phyloP scores from a whole-genome alignment of 2,329 filamentous ascomycete genomes.

The Grosmannia penicillata region DNA sequence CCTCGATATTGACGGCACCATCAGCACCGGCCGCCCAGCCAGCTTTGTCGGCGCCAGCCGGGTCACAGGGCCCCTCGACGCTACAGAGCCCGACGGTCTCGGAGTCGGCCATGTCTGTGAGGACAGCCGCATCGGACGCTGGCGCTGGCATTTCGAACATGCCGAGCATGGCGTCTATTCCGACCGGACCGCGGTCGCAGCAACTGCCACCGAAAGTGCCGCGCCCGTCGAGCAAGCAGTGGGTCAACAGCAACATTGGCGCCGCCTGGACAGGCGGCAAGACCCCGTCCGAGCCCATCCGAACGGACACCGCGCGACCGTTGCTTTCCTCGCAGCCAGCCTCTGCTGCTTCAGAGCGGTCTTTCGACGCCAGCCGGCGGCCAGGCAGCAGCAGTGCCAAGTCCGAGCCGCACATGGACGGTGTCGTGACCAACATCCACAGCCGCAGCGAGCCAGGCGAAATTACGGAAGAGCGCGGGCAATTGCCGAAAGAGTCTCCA shows the following conservation, averaged over 20 bases:
- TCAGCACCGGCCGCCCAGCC: no score
- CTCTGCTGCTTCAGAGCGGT: slow-evolving; percentile 22
- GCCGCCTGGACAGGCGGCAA: slow-evolving; percentile 30
- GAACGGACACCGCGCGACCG: no score
- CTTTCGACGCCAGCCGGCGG: slow-evolving; percentile 25
- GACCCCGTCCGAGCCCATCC: no score
- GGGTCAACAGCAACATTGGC: slow-evolving; percentile 36
- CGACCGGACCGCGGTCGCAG: slow-evolving; percentile 38
- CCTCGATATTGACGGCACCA: no score
- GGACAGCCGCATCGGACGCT: slow-evolving; percentile 21
- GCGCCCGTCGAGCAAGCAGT: slow-evolving; percentile 42
- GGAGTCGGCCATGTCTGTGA: slow-evolving; percentile 12
- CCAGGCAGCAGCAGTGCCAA: slow-evolving; percentile 40
- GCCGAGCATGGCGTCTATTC: slow-evolving; percentile 31
- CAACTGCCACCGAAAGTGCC: slow-evolving; percentile 21
- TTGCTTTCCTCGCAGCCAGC: slow-evolving; percentile 19
- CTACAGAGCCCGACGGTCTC: slow-evolving; percentile 5
- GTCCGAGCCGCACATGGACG: slow-evolving; percentile 21
- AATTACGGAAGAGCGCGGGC: slow-evolving; percentile 20
- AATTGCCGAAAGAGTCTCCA: neutral
- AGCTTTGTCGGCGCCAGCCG: no score
- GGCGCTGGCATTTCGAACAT: neutral
- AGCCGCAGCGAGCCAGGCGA: slow-evolving; percentile 33
- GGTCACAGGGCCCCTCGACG: slow-evolving; percentile 27
- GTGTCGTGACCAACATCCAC: slow-evolving; percentile 20